Percentiles rank a stretch among this genome's conserved stretches.
Conservation (phyloP, 768 basidiomycete genomes). For the Boletus vinaceobasis region DNA sequence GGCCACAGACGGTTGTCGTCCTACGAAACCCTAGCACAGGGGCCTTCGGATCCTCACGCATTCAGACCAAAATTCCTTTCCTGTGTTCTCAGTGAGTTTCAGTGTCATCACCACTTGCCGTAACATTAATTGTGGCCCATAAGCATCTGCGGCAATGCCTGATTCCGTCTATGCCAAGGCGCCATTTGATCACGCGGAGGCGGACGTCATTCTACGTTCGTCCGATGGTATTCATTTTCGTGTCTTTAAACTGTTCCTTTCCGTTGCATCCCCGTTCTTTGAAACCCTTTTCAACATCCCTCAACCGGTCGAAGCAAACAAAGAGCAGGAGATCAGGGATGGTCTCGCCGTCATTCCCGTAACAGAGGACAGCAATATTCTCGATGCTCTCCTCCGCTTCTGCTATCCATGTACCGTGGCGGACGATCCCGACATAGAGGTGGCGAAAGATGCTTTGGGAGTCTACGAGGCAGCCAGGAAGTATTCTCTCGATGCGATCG, state of each 20-base stretch:
- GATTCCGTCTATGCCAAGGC: conserved; percentile 8
- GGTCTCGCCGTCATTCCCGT: conserved; percentile 19
- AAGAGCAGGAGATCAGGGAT: conserved; percentile 9
- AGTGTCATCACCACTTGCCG: not conserved
- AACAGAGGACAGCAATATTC: conserved; percentile 17
- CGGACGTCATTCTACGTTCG: conserved; percentile 27
- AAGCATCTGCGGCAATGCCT: too few species aligned
- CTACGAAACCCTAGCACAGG: not conserved
- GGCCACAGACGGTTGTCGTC: not conserved
- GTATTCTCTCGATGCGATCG: not conserved
- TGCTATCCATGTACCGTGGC: conserved; percentile 24
- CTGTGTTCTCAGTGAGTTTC: not conserved
- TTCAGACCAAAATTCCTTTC: not conserved
- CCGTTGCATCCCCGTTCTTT: conserved; percentile 30
- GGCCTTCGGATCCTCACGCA: too few species aligned
- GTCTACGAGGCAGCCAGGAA: not conserved
- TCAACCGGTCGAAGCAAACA: conserved; percentile 12
- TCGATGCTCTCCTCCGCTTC: conserved; percentile 23
- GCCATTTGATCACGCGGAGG: conserved; percentile 21
- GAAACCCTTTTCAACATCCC: conserved; percentile 31
- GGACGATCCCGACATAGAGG: conserved; percentile 20
- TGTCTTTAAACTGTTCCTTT: conserved; percentile 27
- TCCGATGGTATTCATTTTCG: conserved; percentile 30
- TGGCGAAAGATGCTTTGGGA: not conserved
- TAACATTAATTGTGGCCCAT: not conserved